These are phyloP conservation scores for Blastobotrys illinoisensis DNA, from an alignment of 1,139 yeast genomes.

Conservation along the genomic window DNA sequence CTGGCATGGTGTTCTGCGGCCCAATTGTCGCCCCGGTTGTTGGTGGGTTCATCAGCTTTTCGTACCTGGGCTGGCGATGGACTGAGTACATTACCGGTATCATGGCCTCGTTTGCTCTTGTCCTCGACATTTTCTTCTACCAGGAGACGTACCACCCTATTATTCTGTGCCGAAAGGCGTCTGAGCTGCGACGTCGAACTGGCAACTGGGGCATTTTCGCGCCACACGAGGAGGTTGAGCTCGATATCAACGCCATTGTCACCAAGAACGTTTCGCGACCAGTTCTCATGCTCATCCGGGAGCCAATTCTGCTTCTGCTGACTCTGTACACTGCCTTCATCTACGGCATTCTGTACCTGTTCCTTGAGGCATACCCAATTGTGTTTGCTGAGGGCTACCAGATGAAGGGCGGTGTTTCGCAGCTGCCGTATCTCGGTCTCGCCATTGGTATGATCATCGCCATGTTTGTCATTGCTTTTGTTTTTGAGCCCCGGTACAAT, in stretches of 20 bases:
- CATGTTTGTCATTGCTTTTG: slow-evolving; percentile 23
- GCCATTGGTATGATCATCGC: slow-evolving; percentile 21
- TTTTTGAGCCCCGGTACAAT: slow-evolving; percentile 36
- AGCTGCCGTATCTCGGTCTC: slow-evolving; percentile 38
- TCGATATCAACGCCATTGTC: slow-evolving; percentile 57
- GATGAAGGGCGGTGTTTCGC: slow-evolving; percentile 50
- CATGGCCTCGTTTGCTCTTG: slow-evolving; percentile 37
- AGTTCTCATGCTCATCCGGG: slow-evolving; percentile 56
- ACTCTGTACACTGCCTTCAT: slow-evolving; percentile 77
- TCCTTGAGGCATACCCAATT: slow-evolving; percentile 74
- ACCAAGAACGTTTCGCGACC: slow-evolving; percentile 72
- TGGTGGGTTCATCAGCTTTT: slow-evolving; percentile 34
- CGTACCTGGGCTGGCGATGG: slow-evolving; percentile 55
- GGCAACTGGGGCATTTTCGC: slow-evolving; percentile 79
- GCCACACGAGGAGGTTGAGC: slow-evolving; percentile 66
- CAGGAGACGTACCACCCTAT: slow-evolving; percentile 41
- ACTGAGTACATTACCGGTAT: slow-evolving; percentile 50
- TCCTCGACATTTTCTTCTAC: slow-evolving; percentile 29
- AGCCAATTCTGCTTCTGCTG: slow-evolving; percentile 66
- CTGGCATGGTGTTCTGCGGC: slow-evolving; percentile 65
- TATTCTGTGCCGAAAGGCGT: slow-evolving; percentile 44
- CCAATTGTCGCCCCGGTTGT: slow-evolving; percentile 65
- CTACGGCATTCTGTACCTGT: slow-evolving; percentile 76
- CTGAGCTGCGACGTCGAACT: slow-evolving; percentile 42
- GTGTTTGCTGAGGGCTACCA: slow-evolving; percentile 59